Percentiles rank a stretch among this genome's conserved stretches.
Conservation (phyloP, 306 rosid species). For the Hippophae gyantsensis region DNA sequence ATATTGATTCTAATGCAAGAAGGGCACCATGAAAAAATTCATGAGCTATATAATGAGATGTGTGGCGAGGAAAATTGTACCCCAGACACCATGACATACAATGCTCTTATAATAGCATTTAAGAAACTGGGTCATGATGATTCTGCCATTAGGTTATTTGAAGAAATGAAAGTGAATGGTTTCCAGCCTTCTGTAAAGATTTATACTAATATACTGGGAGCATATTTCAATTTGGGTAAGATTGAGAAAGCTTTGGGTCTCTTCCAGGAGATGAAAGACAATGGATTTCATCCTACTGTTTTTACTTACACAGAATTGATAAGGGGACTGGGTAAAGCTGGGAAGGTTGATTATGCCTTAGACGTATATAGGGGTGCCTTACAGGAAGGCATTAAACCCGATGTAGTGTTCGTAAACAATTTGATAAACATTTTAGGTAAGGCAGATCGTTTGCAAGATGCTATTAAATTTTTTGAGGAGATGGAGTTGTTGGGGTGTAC, state of each 20-base stretch:
- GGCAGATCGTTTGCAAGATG: constrained; percentile 53
- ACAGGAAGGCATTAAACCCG: constrained; percentile 67
- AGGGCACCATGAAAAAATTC: constrained; percentile 74
- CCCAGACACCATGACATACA: constrained; percentile 77
- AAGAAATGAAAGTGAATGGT: constrained; percentile 87
- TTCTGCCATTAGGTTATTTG: constrained; percentile 60
- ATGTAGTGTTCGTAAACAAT: constrained; percentile 73
- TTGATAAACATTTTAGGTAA: constrained; percentile 73
- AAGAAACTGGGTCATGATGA: constrained; percentile 61
- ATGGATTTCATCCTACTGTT: constrained; percentile 61
- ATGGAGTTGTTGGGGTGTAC: constrained; percentile 48
- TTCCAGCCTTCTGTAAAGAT: constrained; percentile 70
- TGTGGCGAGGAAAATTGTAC: constrained; percentile 56
- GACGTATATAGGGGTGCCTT: constrained; percentile 41
- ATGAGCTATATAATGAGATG: constrained; percentile 87
- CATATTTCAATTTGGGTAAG: constrained; percentile 53
- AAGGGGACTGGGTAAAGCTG: constrained; percentile 77
- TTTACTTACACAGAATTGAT: constrained; percentile 76
- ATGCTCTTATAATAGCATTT: constrained; percentile 62
- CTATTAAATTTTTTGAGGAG: constrained; percentile 48
- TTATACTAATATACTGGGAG: constrained; percentile 58
- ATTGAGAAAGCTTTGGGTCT: constrained; percentile 58
- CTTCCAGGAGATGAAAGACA: constrained; percentile 59
- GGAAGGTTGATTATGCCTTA: constrained; percentile 71
- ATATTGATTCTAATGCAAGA: constrained; percentile 80